Conservation (phyloP, 371 early-diverging fungal species). For the Lichtheimia corymbifera region DNA sequence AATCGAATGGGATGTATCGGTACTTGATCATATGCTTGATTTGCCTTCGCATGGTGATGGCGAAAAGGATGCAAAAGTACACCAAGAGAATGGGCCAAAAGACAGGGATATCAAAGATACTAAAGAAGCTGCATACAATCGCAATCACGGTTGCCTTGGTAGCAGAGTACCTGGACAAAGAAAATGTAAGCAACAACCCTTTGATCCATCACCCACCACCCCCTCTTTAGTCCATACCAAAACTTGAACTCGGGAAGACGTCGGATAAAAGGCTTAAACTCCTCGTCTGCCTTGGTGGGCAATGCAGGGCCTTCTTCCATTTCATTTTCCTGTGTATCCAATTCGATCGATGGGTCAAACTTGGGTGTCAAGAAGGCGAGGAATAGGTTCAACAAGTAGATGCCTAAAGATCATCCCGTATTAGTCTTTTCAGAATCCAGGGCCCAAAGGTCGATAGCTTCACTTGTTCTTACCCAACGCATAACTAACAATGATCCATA, state of each 20-base stretch:
- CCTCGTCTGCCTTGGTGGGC: conserved; percentile 91
- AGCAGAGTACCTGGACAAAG: conserved; percentile 67
- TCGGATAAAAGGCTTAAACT: conserved; percentile 98
- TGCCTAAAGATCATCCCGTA: conserved; percentile 57
- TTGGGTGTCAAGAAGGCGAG: conserved; percentile 95
- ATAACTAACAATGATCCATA: conserved; percentile 29
- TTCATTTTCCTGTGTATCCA: conserved; percentile 72
- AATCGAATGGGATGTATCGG: conserved; percentile 96
- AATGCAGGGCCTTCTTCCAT: conserved; percentile 76
- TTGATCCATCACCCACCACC: neutral
- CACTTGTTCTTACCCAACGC: conserved; percentile 47
- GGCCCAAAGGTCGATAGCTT: neutral
- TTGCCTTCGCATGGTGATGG: conserved; percentile 94
- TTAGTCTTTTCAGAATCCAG: neutral
- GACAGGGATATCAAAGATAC: conserved; percentile 95
- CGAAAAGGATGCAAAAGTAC: conserved; percentile 95
- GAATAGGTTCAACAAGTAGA: conserved; percentile 94
- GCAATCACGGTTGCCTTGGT: conserved; percentile 82
- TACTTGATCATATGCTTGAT: conserved; percentile 98
- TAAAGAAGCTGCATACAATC: conserved; percentile 82
- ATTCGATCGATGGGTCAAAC: conserved; percentile 87
- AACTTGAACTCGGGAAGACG: conserved; percentile 99
- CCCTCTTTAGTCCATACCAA: conserved; percentile 70
- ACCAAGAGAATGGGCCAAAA: conserved; percentile 92
- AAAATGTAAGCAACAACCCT: neutral